Percentiles rank a stretch among this genome's conserved stretches.
phyloP scores from a whole-genome alignment of 2,329 filamentous ascomycete species.

The Aspergillus sp. region DNA sequence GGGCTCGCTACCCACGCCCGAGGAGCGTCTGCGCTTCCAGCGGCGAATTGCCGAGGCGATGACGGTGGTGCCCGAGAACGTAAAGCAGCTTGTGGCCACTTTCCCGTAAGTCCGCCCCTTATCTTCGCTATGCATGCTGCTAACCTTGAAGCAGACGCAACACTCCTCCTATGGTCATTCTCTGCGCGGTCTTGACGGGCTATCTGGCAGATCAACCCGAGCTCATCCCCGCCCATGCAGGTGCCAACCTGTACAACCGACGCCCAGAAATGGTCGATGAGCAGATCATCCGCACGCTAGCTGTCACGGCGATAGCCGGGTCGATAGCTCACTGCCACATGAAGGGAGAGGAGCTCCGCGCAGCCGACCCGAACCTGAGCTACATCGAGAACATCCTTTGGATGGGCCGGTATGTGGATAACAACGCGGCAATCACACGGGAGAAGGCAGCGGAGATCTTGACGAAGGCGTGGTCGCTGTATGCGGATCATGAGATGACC shows the following conservation, averaged over 20 bases:
- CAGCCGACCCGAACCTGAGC: background rate
- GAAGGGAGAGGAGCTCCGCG: background rate
- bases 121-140: background rate
- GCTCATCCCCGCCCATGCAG: background rate
- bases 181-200: background rate
- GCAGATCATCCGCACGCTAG: conserved; percentile 1
- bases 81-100: background rate
- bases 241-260: background rate
- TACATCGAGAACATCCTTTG: conserved; percentile 1
- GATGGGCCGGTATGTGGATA: background rate
- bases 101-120: background rate
- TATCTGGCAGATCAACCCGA: background rate
- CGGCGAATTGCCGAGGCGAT: background rate
- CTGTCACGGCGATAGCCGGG: background rate
- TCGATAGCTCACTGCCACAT: background rate
- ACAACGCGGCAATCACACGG: background rate
- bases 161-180: background rate
- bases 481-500: conserved; percentile 60
- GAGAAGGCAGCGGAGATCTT: conserved; percentile 1
- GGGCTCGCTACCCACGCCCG: background rate
- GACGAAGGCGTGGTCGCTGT: conserved; percentile 48
- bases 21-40: conserved; percentile 1
- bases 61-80: background rate
- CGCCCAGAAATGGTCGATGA: background rate
- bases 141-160: background rate